A percentile compares a stretch with the other conserved stretches of the same genome.
Conservation (phyloP, 2,329 filamentous ascomycete genomes). For the Aspergillus carbonarius region DNA sequence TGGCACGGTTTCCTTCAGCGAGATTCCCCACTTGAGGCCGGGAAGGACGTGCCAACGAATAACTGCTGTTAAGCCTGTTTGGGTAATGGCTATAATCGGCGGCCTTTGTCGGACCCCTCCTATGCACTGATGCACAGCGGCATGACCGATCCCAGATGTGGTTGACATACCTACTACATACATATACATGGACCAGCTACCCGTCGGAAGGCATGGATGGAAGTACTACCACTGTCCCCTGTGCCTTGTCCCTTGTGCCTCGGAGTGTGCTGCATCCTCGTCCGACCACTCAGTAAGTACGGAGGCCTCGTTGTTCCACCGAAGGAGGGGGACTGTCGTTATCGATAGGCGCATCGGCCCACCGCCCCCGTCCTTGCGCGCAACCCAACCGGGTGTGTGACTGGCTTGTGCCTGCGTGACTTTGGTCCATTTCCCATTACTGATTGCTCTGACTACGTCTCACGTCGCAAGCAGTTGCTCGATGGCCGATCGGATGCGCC, state of each 20-base stretch:
- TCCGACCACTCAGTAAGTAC: neutral
- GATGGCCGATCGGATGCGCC: constrained; percentile 4
- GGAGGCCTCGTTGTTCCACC: neutral
- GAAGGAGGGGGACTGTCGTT: constrained; percentile 31
- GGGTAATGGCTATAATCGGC: neutral
- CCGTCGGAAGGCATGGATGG: too few relatives aligned
- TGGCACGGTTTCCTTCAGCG: neutral
- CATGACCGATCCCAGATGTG: neutral
- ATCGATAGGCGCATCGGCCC: constrained; percentile 30
- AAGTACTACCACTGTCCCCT: too few relatives aligned
- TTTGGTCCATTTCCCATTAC: constrained; percentile 8
- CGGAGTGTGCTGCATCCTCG: neutral
- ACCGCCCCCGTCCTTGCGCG: constrained; percentile 12
- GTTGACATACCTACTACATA: constrained; percentile 3
- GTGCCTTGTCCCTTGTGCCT: too few relatives aligned
- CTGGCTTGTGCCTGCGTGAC: constrained; percentile 32
- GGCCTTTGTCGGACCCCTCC: neutral
- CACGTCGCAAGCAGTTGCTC: neutral
- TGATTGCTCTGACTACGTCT: neutral
- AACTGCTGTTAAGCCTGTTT: neutral
- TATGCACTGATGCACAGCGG: neutral
- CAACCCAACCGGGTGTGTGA: constrained; percentile 13
- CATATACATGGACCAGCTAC: too few relatives aligned
- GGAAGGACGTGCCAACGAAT: constrained; percentile 17
- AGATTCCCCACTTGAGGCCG: constrained; percentile 14